Evolutionary conservation across 2,329 filamentous ascomycete genomes (phyloP), one percentile per base, ranked within the genome.

Genomic region (Penicillium griseofulvum): DNA sequence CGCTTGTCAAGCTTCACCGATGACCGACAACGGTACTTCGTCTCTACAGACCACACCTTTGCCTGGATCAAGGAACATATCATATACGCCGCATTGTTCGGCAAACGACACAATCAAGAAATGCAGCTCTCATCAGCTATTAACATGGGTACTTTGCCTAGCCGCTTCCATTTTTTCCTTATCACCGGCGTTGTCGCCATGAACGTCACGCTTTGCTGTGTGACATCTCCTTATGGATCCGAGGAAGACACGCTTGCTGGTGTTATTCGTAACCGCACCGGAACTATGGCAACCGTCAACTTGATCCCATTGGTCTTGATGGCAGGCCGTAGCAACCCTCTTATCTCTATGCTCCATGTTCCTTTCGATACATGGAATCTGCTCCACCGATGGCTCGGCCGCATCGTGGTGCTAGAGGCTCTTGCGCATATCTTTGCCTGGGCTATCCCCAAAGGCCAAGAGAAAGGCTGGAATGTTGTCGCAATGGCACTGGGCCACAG

Each of bases 11-110:
- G 87, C 67, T 81, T 96, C 62, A 87, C 83, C 76, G 91, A 90
- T 75, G 87, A 90, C 61, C 87, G 81, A 1, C 91, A 96, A 72
- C 81, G 83, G 57, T 96, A 91, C 77, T 96, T 92, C 69, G 82
- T 86, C 43, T 76, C 78, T 24, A 81, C 88, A 6, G 62, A 76
- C 31, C 57, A 62, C 5, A 69, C 49, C 78, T 95, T 64, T 81
- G 85, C 61, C 78, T 91, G 58, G 69, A 70, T 96, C 53, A 90
- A 92, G 76, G 81, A 83, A 57, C 81, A 89, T 52, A 82, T 92
- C 53, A 70, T 79, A 47, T 78, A 79, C 57, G 77, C 78, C 12
- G 76, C 78, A 5, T 56, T 79, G 34, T 74, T 79, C 51, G 68
- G 71, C 24, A 71, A 61, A 44, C 71, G 77, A 36, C 76, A 79